Evolutionary conservation across 306 rosid genomes (phyloP), one percentile per base, ranked within the genome.

Genomic region (Trifolium repens): DNA sequence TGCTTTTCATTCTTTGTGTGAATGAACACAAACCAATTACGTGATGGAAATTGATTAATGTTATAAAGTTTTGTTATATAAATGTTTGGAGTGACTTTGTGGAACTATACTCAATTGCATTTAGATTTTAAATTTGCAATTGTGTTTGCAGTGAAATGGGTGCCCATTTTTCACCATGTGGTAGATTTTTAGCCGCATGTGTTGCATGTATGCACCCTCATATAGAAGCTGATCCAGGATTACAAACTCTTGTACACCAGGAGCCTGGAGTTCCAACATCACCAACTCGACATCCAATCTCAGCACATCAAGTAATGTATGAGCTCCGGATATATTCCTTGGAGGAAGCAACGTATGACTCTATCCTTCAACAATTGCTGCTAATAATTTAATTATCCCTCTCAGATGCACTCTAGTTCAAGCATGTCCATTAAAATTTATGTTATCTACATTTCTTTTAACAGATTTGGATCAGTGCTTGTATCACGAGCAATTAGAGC

Each of bases 241-340:
- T 85, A 17, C 93, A 86, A 73, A 73, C 77, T 69, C 79, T 49
- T 78, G 79, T 76, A 71, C 88, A 75, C 73, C 89, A 86, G 71
- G 89, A 88, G 78, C 82, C 83, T 69, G 88, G 93, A 71, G 80
- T 71, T 79, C 84, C 86, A 57, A 86, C 91, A 67, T 88, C 96
- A 22, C 96, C 96, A 69, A 90, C 93, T 54, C 86, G 86, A 47
- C 96, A 90, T 74, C 96, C 96, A 67, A 82, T 88, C 80, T 82
- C 91, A 37, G 91, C 87, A 13, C 91, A 83, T 79, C 96, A 90
- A 87, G 91, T 88, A 76, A 88, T 90, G 64, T 88, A 87, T 13
- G 93, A 90, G 84, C 91, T 90, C 69, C 89, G 92, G 53, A 79
- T 90, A 79, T 88, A 88, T 79, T 90, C 96, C 70, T 87, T 90